phyloP scores from a whole-genome alignment of 306 rosid species.

The Medicago ruthenica region DNA sequence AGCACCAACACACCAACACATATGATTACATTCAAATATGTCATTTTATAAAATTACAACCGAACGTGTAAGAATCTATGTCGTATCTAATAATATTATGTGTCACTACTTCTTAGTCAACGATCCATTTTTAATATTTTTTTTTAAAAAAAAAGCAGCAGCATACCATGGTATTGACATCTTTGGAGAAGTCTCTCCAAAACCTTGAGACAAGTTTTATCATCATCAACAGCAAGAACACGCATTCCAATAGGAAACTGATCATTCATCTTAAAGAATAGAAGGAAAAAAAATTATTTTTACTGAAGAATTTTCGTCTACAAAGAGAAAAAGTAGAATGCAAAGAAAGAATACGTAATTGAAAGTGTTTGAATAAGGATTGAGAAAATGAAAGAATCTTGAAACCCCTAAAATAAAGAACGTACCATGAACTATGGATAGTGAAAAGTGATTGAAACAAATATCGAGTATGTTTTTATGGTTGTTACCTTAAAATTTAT shows the following conservation, averaged over 20 bases:
- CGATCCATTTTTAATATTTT: too few species aligned
- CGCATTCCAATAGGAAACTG: constrained; percentile 93
- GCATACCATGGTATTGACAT: constrained; percentile 83
- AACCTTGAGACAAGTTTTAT: constrained; percentile 76
- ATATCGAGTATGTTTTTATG: constrained; percentile 18
- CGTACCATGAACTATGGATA: neutral
- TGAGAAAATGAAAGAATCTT: constrained; percentile 50
- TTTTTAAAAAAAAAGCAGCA: neutral
- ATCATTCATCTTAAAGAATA: constrained; percentile 46
- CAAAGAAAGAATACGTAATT: neutral
- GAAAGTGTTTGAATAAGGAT: neutral
- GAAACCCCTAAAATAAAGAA: neutral
- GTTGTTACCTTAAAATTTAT: neutral
- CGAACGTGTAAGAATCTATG: too few species aligned
- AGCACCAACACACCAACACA: too few species aligned
- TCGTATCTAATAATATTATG: too few species aligned
- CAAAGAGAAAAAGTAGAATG: constrained; percentile 25
- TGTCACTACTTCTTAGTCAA: too few species aligned
- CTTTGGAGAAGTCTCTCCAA: constrained; percentile 79
- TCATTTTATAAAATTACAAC: too few species aligned
- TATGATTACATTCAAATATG: too few species aligned
- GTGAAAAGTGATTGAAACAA: constrained; percentile 9
- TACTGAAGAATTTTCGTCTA: constrained; percentile 39
- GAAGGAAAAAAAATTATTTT: constrained; percentile 39
- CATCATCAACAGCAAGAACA: constrained; percentile 95